phyloP scores from a whole-genome alignment of 441 rosid species.

The Bruguiera hainesii region DNA sequence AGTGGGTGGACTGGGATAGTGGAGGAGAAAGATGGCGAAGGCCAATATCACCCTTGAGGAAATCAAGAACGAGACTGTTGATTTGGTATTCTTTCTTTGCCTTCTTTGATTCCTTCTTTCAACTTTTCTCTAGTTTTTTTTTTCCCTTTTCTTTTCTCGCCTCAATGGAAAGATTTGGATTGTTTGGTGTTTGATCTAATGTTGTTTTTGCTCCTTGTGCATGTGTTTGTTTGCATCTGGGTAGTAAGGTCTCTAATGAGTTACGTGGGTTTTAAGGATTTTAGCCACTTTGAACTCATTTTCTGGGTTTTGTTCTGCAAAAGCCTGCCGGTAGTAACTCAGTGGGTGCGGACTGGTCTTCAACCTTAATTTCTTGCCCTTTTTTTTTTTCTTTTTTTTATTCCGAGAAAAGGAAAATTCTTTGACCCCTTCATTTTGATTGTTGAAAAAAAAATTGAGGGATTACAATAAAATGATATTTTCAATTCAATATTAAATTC shows the following conservation, averaged over 20 bases:
- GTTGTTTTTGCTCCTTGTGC: not conserved
- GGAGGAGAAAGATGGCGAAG: constrained; percentile 17
- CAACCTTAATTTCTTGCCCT: too few relatives aligned
- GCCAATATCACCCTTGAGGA: constrained; percentile 38
- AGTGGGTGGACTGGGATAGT: not conserved
- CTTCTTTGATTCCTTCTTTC: not conserved
- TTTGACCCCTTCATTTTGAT: not conserved
- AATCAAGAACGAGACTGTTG: constrained; percentile 62
- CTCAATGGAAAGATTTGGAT: not conserved
- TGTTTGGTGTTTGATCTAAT: not conserved
- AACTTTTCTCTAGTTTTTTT: not conserved
- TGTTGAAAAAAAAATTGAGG: not conserved
- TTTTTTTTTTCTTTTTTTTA: not conserved
- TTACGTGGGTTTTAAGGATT: too few relatives aligned
- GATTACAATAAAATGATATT: too few relatives aligned
- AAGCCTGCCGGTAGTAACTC: too few relatives aligned
- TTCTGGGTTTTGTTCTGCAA: not conserved
- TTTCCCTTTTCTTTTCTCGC: not conserved
- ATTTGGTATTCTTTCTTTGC: constrained; percentile 37
- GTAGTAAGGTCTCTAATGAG: too few relatives aligned
- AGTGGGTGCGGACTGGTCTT: too few relatives aligned
- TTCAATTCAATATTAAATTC: too few relatives aligned
- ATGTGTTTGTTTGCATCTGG: too few relatives aligned
- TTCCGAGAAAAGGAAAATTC: not conserved
- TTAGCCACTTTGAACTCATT: not conserved